Base-by-base conservation (phyloP, 805 yeast genomes). In the Candida tammaniensis region DNA sequence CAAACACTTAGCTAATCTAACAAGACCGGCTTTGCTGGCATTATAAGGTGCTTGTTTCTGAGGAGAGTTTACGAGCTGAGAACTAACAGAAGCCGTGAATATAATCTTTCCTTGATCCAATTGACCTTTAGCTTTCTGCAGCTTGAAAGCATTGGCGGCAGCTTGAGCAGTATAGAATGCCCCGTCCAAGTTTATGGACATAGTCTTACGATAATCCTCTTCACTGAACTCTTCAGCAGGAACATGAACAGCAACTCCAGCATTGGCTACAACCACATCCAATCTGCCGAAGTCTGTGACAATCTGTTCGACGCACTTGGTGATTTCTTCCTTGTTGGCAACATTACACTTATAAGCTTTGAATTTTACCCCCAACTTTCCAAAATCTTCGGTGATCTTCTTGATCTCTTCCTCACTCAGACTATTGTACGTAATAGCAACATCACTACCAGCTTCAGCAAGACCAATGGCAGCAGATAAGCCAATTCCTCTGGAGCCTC, bases 31-130 rank as follows among this genome's bases (percentile, higher is more conserved):
- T 68, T 86, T 87, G 47, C 87, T 82, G 8, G 86, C 86, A 53
- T 86, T 86, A 68, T 86, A 86, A 23, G 82, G 76, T 4, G 95
- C 83, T 64, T 87, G 96, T 55, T 78, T 68, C 59, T 88, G 93
- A 12, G 96, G 96, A 42, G 76, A 75, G 57, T 87, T 87, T 48
- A 79, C 91, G 46, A 87, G 79, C 59, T 79, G 85, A 9, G 86
- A 95, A 17, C 93, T 82, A 82, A 87, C 86, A 23, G 95, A 84
- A 4, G 93, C 87, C 4, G 96, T 87, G 58, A 84, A 71, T 45
- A 87, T 32, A 14, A 43, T 39, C 27, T 35, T 36, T 2, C 47
- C 47, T 34, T 39, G 43, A 7, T 41, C 22, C 13, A 40, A 27
- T 17, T 13, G 24, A 2, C 74, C 74, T 21, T 72, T 67, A 20